Evolutionary conservation across 495 filamentous ascomycete species (phyloP), one percentile per base, ranked within the genome.

Genomic region (Daldinia childiae): DNA sequence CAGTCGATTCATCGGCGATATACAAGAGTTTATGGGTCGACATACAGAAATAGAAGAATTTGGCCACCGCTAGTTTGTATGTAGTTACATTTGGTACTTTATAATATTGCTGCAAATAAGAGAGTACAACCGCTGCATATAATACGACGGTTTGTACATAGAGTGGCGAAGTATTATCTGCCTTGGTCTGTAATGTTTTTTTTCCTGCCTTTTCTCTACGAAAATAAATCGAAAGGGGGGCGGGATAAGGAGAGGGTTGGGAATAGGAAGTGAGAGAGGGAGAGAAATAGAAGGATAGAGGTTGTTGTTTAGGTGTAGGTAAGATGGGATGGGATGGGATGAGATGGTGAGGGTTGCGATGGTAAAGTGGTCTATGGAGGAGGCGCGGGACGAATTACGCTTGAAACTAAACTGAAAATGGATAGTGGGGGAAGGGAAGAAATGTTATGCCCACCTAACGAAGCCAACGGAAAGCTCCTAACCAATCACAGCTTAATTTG

Each of bases 391-490:
- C 56, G 50, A 38, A 58, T 19, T 36, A 57, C 8, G 30, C 30
- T 57, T 29, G 7, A 38, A 54, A 55, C 66, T 73, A 73, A 69
- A 24, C 71, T n/a, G 5, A 55, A 73, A 62, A 15, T 11, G 36
- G 71, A 69, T 69, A 54, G 71, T 73, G 71, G 71, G 71, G 71
- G 71, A 52, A n/a, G 50, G 26, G 29, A 26, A 52, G 61, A 55
- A 64, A 41, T 41, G 36, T 27, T 62, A 62, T 5, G 17, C 17
- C 9, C 19, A 24, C 19, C 43, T 48, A 48, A 48, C 8, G 9
- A 21, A 48, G 7, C 43, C 19, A 19, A 19, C 43, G 17, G 43
- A 68, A 52, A 58, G 26, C 41, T 62, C 50, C 45, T 34, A 48
- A 32, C 51, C 52, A 56, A 64, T 56, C 19, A 39, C 1, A 8